phyloP scores from a whole-genome alignment of 352 stramenopile species.

The Blastocystis sp. region DNA sequence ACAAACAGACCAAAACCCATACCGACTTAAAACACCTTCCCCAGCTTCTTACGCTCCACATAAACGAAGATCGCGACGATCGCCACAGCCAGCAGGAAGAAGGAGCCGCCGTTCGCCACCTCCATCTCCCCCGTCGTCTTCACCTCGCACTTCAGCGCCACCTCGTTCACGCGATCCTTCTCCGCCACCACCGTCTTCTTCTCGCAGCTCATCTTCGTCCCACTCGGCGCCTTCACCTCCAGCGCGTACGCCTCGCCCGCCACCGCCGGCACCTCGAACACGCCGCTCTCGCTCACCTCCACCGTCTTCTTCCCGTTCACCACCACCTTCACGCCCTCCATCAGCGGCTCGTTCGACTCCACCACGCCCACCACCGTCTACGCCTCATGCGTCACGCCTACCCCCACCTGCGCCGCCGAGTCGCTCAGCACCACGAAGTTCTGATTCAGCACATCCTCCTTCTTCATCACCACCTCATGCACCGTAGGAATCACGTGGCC shows the following conservation, averaged over 20 bases:
- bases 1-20: slow-evolving; percentile 41
- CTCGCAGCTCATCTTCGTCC: slow-evolving; percentile 9
- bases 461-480: background rate
- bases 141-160: slow-evolving; percentile 24
- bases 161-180: slow-evolving; percentile 10
- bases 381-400: no score
- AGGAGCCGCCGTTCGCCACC: slow-evolving; percentile 74
- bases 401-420: no score
- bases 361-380: no score
- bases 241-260: background rate
- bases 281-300: background rate
- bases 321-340: no score
- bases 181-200: background rate
- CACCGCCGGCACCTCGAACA: slow-evolving; percentile 7
- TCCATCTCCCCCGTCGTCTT: slow-evolving; percentile 73
- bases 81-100: slow-evolving; percentile 74
- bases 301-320: slow-evolving; percentile 50
- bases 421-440: slow-evolving; percentile 28
- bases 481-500: background rate
- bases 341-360: no score
- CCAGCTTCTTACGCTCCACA: slow-evolving; percentile 72
- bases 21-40: slow-evolving; percentile 62
- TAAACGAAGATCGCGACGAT: slow-evolving; percentile 72
- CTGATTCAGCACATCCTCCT: background rate
- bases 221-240: background rate